A percentile compares a stretch with the other conserved stretches of the same genome.
Evolutionary conservation across 2,329 filamentous ascomycete species (phyloP).

Genomic region (Neofusicoccum laricinum): DNA sequence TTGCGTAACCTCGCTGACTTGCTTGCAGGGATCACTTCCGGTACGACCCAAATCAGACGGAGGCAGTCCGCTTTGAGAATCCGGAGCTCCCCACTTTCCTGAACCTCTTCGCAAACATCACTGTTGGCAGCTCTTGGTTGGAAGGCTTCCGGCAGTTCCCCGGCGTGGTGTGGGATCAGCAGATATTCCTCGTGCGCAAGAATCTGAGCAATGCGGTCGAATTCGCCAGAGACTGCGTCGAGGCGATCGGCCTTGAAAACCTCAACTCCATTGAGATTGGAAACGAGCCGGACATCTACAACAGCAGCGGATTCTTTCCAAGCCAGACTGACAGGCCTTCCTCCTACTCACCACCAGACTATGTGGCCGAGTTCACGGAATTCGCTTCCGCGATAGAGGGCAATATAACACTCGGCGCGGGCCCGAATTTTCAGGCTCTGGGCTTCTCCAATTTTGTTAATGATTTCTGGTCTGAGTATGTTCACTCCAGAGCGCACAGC

Average conservation of each 20-base stretch:
- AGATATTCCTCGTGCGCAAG: neutral
- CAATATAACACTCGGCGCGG: neutral
- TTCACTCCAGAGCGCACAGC: no score
- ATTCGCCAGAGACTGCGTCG: slow-evolving; percentile 1
- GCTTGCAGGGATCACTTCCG: slow-evolving; percentile 3
- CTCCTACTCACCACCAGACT: neutral
- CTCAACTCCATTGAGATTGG: slow-evolving; percentile 2
- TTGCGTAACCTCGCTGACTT: neutral
- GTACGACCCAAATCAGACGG: neutral
- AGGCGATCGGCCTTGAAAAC: neutral
- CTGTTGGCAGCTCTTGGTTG: neutral
- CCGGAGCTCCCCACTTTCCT: neutral
- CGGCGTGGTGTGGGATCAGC: slow-evolving; percentile 1
- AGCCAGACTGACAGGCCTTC: neutral
- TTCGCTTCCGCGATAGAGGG: neutral
- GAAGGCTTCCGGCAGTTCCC: neutral
- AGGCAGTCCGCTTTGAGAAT: neutral
- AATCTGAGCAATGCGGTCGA: slow-evolving; percentile 1
- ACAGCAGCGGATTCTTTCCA: neutral
- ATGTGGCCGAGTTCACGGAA: neutral
- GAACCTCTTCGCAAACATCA: neutral
- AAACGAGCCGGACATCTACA: slow-evolving; percentile 10
- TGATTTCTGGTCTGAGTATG: neutral
- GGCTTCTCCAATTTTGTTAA: slow-evolving; percentile 1
- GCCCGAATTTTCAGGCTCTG: slow-evolving; percentile 1